Evolutionary conservation across 2,329 filamentous ascomycete genomes (phyloP), one percentile per base, ranked within the genome.

Genomic region (Pseudogymnoascus sp.): DNA sequence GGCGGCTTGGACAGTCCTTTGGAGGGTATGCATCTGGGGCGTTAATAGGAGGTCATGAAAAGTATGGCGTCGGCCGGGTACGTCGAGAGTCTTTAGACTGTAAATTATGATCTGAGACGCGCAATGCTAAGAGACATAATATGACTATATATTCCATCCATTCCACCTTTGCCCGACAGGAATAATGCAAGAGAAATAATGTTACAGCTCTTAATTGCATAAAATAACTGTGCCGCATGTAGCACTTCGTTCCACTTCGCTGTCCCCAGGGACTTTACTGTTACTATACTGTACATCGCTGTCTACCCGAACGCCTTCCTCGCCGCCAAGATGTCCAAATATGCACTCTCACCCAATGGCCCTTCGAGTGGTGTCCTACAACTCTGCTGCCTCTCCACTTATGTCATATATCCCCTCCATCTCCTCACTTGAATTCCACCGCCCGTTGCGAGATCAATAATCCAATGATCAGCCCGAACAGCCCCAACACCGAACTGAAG

Each of bases 381-480:
- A 19, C n/a, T 11, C 22, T 55, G 2, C 16, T 11, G 49, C 49
- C 16, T 55, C 28, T 55, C 28, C 49, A 14, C 49, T 55, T 55
- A 55, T 55, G 16, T 55, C 49, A 19, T 55, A 33, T 35, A 33
- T 33, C 49, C 49, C 16, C n/a, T 33, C 9, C 9, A 22, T 22
- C 49, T 22, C 28, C n/a, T 60, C 25, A 60, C 7, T 60, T 4
- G 66, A 97, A 95, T 66, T 92, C 90, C 23, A 79, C 74, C 25
- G 94, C 92, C 77, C 94, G 96, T 74, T 88, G 84, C 64, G 91
- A 90, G 60, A 97, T 84, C 67, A 99, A 82, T 62, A 99, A 83
- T 52, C 95, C 94, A 69, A 99, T 87, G 72, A 99, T 99, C 66
- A 99, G 83, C 64, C 94, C 95, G 72, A 99, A 99, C 3, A 99